Evolutionary conservation across 2,329 filamentous ascomycete species (phyloP), one percentile per base, ranked within the genome.

Genomic region (Alternaria panax): DNA sequence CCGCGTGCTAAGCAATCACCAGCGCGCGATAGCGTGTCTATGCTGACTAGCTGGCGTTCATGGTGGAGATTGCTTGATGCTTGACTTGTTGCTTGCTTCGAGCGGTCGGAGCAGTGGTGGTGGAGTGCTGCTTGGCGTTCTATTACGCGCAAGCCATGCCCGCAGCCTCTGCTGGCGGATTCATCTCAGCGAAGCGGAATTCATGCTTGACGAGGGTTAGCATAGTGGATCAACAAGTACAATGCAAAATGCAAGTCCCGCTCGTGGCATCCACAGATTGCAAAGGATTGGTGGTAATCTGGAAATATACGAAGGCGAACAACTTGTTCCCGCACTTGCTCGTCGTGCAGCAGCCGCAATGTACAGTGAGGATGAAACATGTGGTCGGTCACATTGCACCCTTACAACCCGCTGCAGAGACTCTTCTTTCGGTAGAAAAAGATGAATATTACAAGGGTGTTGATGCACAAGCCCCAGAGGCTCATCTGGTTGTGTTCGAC

Each of bases 21-120:
- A 53, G 59, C 64, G 67, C 66, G 62, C 38, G 62, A 63, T 61
- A 56, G 57, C 62, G 60, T 48, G 60, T 63, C 64, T 61, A 30
- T 55, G 43, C 43, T 47, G 45, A 36, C 62, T 58, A 63, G 58
- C 62, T 48, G 53, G 58, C 58, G 32, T 45, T 24, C 22, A 59
- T 34, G n/a, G 65, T 71, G 69, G 66, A 67, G 64, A 63, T 68
- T 62, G 54, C 51, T 27, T 46, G 54, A 51, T 47, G 54, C 53
- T 54, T 59, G 43, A 51, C 51, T 38, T 46, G 42, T 58, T 53
- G 36, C 47, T 63, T 63, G 45, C 55, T 62, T 60, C 54, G 54
- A 65, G 60, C 48, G 59, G 61, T 59, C 56, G 50, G 59, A 51
- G 55, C 47, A 51, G 47, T 59, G 54, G 56, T 59, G 45, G 54